These are phyloP conservation scores for Globisporangium polare DNA, from an alignment of 352 stramenopile species.

Conservation along the genomic window DNA sequence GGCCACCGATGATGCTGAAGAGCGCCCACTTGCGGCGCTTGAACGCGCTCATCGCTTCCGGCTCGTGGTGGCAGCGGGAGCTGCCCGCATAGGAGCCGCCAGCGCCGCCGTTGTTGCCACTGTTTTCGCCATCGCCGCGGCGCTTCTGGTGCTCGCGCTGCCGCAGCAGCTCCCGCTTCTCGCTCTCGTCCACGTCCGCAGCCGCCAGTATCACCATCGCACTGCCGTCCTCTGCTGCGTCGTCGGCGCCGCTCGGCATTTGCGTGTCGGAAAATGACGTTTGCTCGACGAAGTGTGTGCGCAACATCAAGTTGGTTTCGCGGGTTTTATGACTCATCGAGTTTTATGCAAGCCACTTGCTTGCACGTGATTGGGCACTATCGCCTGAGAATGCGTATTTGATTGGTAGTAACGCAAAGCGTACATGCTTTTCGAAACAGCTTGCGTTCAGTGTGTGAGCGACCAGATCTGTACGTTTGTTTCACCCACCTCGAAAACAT, in stretches of 20 bases:
- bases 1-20: constrained; percentile 76
- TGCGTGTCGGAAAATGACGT: constrained; percentile 10
- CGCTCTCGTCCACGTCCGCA: constrained; percentile 21
- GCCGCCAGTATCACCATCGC: constrained; percentile 2
- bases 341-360: too few species aligned
- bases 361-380: too few species aligned
- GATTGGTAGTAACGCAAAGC: too few species aligned
- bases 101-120: not conserved
- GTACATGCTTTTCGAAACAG: too few species aligned
- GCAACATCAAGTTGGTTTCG: too few species aligned
- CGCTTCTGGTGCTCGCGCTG: constrained; percentile 32
- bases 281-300: too few species aligned
- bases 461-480: too few species aligned
- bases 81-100: constrained; percentile 9
- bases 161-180: constrained; percentile 62
- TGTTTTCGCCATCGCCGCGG: constrained; percentile 2
- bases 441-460: too few species aligned
- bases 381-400: too few species aligned
- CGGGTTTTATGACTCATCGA: too few species aligned
- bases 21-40: constrained; percentile 63
- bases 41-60: constrained; percentile 12
- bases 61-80: constrained; percentile 17
- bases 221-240: not conserved
- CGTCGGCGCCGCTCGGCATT: constrained; percentile 4
- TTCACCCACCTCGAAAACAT: too few species aligned